Evolutionary conservation across 2,329 filamentous ascomycete species (phyloP).

Genomic region (Penicillium decumbens): DNA sequence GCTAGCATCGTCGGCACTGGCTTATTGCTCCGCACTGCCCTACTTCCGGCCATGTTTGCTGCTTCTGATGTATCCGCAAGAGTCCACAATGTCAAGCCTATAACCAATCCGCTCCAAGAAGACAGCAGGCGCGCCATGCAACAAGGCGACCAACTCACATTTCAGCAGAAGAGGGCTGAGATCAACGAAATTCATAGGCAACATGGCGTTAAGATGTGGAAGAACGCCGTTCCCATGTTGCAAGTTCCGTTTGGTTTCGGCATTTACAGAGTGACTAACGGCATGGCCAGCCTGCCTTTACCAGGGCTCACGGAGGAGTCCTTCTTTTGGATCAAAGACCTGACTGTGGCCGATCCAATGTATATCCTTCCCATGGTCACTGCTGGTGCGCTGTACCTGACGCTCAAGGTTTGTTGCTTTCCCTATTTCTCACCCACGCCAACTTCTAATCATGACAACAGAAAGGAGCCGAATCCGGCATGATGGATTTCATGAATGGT

Average conservation of each 20-base stretch:
- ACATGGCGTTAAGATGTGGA: conserved; percentile 52
- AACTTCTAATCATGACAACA: conserved; percentile 13
- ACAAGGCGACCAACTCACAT: conserved; percentile 46
- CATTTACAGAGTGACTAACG: conserved; percentile 70
- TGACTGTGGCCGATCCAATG: conserved; percentile 71
- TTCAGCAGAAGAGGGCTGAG: conserved; percentile 47
- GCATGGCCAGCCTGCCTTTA: conserved; percentile 73
- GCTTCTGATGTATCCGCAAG: conserved; percentile 60
- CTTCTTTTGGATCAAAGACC: conserved; percentile 71
- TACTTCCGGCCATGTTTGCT: conserved; percentile 62
- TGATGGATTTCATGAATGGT: conserved; percentile 29
- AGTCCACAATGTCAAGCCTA: conserved; percentile 57
- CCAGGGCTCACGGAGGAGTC: conserved; percentile 70
- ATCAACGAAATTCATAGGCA: conserved; percentile 50
- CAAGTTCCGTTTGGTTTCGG: conserved; percentile 72
- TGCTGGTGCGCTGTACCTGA: conserved; percentile 53
- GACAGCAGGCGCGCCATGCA: conserved; percentile 48
- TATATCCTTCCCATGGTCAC: conserved; percentile 66
- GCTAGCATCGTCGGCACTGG: conserved; percentile 64
- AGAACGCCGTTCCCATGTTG: conserved; percentile 54
- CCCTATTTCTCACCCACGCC: background rate
- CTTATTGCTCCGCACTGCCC: conserved; percentile 57
- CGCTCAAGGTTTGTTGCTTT: conserved; percentile 52
- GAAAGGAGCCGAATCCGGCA: conserved; percentile 39
- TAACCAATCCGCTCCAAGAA: conserved; percentile 53